These are phyloP conservation scores for Parafenestella ontariensis DNA, from an alignment of 2,329 filamentous ascomycete species.

Conservation along the genomic window DNA sequence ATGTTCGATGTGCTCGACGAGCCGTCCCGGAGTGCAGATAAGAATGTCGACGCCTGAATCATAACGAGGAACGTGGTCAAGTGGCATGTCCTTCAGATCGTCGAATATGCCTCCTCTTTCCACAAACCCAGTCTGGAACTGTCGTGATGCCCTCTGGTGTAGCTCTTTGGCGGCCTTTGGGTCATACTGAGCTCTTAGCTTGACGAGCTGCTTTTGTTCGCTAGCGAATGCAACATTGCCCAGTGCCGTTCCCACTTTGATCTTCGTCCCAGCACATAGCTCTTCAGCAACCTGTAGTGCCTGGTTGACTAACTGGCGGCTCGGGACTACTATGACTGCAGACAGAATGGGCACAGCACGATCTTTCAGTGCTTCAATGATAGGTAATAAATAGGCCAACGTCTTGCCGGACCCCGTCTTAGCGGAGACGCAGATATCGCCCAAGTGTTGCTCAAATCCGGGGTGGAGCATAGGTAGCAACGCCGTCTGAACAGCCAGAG, in stretches of 20 bases:
- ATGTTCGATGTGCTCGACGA: constrained; percentile 87
- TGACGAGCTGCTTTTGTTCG: constrained; percentile 69
- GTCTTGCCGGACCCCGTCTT: constrained; percentile 97
- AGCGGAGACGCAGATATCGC: constrained; percentile 88
- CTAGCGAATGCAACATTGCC: constrained; percentile 77
- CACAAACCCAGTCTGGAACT: constrained; percentile 40
- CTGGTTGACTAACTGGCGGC: constrained; percentile 87
- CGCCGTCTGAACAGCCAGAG: constrained; percentile 81
- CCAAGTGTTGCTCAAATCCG: constrained; percentile 65
- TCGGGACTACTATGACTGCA: constrained; percentile 87
- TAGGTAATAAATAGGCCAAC: constrained; percentile 85
- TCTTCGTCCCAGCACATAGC: constrained; percentile 73
- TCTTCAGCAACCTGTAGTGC: constrained; percentile 77
- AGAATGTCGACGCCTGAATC: constrained; percentile 83
- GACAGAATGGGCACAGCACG: constrained; percentile 71
- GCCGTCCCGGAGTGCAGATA: constrained; percentile 87
- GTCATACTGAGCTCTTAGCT: constrained; percentile 67
- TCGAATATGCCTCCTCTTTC: constrained; percentile 48
- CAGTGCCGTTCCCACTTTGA: constrained; percentile 82
- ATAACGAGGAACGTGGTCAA: constrained; percentile 69
- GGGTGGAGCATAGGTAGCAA: constrained; percentile 81
- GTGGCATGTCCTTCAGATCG: constrained; percentile 54
- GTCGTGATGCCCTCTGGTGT: constrained; percentile 50
- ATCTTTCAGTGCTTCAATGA: constrained; percentile 77
- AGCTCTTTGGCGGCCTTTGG: constrained; percentile 63